Conservation (phyloP, 2,329 filamentous ascomycete genomes). For the Podosphaera aphanis region DNA sequence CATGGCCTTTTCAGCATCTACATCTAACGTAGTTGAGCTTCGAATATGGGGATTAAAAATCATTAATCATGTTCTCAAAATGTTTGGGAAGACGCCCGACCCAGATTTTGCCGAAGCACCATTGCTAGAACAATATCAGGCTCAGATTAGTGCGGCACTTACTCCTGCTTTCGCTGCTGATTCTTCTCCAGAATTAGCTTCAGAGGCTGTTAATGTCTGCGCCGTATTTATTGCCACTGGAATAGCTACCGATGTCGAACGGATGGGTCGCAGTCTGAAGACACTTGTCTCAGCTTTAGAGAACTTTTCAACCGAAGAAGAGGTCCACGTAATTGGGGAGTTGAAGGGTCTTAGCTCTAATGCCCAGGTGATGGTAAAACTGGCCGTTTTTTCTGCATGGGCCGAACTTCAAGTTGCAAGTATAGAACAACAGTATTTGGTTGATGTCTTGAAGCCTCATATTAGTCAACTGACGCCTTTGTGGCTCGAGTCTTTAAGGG, state of each 20-base stretch:
- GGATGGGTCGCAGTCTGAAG: conserved; percentile 97
- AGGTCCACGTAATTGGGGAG: conserved; percentile 75
- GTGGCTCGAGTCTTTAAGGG: conserved; percentile 79
- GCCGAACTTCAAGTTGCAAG: conserved; percentile 91
- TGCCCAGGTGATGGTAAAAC: conserved; percentile 94
- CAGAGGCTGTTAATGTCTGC: conserved; percentile 90
- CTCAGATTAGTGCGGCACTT: conserved; percentile 87
- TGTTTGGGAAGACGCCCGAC: conserved; percentile 88
- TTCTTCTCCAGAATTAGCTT: conserved; percentile 84
- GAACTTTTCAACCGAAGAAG: conserved; percentile 64
- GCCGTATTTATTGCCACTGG: conserved; percentile 95
- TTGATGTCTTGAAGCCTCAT: conserved; percentile 72
- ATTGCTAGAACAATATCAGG: conserved; percentile 91
- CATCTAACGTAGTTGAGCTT: conserved; percentile 72
- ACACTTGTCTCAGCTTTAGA: conserved; percentile 75
- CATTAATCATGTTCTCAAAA: conserved; percentile 76
- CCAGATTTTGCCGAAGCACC: conserved; percentile 96
- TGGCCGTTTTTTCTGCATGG: conserved; percentile 93
- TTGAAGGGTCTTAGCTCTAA: conserved; percentile 83
- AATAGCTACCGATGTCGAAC: conserved; percentile 88
- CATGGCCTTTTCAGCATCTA: conserved; percentile 94
- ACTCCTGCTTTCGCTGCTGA: conserved; percentile 91
- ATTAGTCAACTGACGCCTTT: conserved; percentile 75
- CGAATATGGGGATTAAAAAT: conserved; percentile 82
- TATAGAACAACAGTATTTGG: conserved; percentile 69